Percentiles rank a stretch among this genome's conserved stretches.
phyloP scores from a whole-genome alignment of 805 yeast species.

The Naumovozyma dairenensis region DNA sequence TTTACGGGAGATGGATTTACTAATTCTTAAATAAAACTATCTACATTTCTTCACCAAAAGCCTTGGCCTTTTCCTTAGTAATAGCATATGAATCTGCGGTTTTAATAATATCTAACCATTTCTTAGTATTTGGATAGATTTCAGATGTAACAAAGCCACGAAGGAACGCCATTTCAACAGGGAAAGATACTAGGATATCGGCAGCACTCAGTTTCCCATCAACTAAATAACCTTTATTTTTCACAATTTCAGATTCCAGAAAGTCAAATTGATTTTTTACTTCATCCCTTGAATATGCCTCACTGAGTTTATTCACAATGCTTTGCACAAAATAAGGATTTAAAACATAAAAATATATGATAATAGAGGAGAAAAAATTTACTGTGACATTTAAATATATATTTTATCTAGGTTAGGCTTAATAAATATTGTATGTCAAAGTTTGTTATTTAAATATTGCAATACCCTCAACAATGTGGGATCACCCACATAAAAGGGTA shows the following conservation, averaged over 20 bases:
- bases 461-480: too few relatives aligned
- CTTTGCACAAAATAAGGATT: slow-evolving; percentile 34
- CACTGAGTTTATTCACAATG: slow-evolving; percentile 38
- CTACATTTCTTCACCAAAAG: slow-evolving; percentile 9
- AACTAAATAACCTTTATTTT: slow-evolving; percentile 36
- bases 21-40: too few relatives aligned
- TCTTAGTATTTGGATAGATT: slow-evolving; percentile 19
- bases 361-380: too few relatives aligned
- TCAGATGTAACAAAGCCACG: slow-evolving; percentile 10
- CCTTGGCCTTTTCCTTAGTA: slow-evolving; percentile 11
- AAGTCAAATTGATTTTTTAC: slow-evolving; percentile 31
- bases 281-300: slow-evolving; percentile 41
- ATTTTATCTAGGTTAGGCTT: too few relatives aligned
- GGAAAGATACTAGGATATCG: slow-evolving; percentile 46
- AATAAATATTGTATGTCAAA: too few relatives aligned
- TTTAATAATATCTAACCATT: slow-evolving; percentile 15
- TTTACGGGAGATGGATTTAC: too few relatives aligned
- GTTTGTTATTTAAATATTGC: too few relatives aligned
- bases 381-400: too few relatives aligned
- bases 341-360: too few relatives aligned
- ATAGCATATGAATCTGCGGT: slow-evolving; percentile 9
- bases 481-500: too few relatives aligned
- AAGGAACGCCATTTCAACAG: slow-evolving; percentile 23
- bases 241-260: slow-evolving; percentile 33
- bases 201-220: slow-evolving; percentile 43